phyloP scores from a whole-genome alignment of 352 stramenopile species.

The Pythium folliculosum region DNA sequence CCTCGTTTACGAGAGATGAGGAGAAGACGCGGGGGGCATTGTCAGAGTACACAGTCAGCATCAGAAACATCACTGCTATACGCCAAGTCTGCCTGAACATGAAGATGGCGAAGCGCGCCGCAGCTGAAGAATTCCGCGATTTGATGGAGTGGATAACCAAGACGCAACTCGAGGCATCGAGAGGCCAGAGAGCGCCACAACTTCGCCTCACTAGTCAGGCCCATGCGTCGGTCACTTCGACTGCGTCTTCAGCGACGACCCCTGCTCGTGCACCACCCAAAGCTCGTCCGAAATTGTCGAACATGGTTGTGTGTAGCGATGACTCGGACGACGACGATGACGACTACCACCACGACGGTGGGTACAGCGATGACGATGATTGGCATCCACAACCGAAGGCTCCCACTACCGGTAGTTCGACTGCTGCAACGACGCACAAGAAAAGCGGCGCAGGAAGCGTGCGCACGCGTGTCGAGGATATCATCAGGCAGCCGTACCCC shows the following conservation, averaged over 20 bases:
- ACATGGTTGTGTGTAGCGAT: conserved; percentile 60
- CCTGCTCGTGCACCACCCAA: conserved; percentile 3
- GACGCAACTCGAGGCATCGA: background rate
- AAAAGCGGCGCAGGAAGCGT: conserved; percentile 5
- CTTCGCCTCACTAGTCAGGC: background rate
- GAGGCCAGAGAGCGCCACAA: background rate
- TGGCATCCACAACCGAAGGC: conserved; percentile 20
- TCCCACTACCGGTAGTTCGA: background rate
- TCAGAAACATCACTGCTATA: conserved; percentile 47
- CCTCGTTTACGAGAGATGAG: conserved; percentile 22
- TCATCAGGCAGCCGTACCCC: conserved; percentile 50
- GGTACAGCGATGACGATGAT: conserved; percentile 35
- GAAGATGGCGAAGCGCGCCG: conserved; percentile 75
- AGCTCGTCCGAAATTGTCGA: conserved; percentile 21
- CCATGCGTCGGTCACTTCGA: no score
- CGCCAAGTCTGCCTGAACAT: conserved; percentile 60
- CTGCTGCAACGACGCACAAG: background rate
- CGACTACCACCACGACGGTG: conserved; percentile 28
- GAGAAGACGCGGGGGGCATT: conserved; percentile 27
- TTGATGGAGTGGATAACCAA: conserved; percentile 47
- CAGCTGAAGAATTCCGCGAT: conserved; percentile 71
- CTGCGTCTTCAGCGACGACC: conserved; percentile 3
- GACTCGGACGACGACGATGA: conserved; percentile 60
- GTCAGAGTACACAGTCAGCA: conserved; percentile 59
- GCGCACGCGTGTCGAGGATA: conserved; percentile 29